These are phyloP conservation scores for Ophiocordyceps australis DNA, from an alignment of 2,329 filamentous ascomycete genomes.

Conservation along the genomic window DNA sequence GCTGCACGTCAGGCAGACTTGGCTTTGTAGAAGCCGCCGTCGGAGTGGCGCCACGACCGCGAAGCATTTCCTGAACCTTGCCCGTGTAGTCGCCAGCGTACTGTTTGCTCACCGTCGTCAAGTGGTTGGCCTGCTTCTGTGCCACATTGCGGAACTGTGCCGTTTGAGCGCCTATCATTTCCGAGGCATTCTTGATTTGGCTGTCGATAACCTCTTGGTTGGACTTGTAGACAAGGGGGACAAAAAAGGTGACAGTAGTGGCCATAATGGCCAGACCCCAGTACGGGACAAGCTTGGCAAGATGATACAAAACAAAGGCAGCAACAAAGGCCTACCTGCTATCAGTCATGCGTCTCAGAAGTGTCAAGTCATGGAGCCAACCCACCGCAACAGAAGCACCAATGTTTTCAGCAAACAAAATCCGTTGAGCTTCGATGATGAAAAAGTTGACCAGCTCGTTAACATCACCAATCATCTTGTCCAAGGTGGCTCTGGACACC, in stretches of 20 bases:
- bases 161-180: constrained; percentile 43
- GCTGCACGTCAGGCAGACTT: constrained; percentile 7
- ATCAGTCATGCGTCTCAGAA: constrained; percentile 4
- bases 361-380: constrained; percentile 2
- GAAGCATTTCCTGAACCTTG: constrained; percentile 48
- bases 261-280: constrained; percentile 47
- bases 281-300: constrained; percentile 52
- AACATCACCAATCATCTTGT: constrained; percentile 41
- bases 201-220: constrained; percentile 55
- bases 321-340: constrained; percentile 32
- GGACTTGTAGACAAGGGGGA: constrained; percentile 43
- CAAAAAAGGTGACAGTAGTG: constrained; percentile 41
- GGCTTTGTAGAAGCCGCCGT: constrained; percentile 18
- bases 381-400: constrained; percentile 39
- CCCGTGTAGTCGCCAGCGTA: constrained; percentile 49
- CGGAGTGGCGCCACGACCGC: constrained; percentile 25
- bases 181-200: constrained; percentile 37
- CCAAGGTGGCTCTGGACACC: constrained; percentile 41
- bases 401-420: constrained; percentile 51
- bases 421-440: constrained; percentile 49
- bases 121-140: constrained; percentile 44
- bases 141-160: constrained; percentile 42
- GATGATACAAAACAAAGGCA: constrained; percentile 47
- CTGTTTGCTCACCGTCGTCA: constrained; percentile 45
- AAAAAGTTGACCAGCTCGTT: constrained; percentile 57